A percentile compares a stretch with the other conserved stretches of the same genome.
These are phyloP conservation scores for Evansstolkia leycettana DNA, from an alignment of 495 filamentous ascomycete genomes.

Conservation along the genomic window DNA sequence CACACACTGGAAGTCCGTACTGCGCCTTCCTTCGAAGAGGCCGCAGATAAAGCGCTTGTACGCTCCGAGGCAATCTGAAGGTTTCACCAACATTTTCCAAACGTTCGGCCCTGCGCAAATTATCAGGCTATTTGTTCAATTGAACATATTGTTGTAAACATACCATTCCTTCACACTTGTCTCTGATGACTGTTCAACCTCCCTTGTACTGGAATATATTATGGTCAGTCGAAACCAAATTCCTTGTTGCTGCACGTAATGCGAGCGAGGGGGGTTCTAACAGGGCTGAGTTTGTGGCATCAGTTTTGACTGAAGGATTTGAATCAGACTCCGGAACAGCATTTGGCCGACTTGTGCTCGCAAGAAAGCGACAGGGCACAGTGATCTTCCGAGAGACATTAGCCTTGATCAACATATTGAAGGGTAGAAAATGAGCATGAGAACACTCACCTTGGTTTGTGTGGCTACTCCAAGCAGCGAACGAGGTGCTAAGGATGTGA, in stretches of 20 bases:
- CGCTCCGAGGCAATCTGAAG: slow-evolving; percentile 53
- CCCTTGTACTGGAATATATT: neutral
- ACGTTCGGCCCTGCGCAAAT: slow-evolving; percentile 22
- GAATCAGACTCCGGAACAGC: neutral
- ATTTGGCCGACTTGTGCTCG: neutral
- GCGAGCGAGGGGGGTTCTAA: neutral
- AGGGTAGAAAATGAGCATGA: no score
- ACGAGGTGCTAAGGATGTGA: slow-evolving; percentile 11
- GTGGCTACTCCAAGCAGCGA: slow-evolving; percentile 13
- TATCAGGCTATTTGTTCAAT: neutral
- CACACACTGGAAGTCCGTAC: slow-evolving; percentile 71
- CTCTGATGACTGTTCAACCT: slow-evolving; percentile 7
- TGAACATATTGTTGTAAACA: slow-evolving; percentile 1
- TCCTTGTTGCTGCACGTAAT: neutral
- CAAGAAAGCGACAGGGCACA: neutral
- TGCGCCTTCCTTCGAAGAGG: slow-evolving; percentile 65
- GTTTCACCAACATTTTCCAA: slow-evolving; percentile 21
- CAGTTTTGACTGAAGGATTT: neutral
- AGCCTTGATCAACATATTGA: neutral
- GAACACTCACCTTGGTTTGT: slow-evolving; percentile 12
- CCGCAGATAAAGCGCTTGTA: slow-evolving; percentile 76
- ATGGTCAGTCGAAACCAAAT: neutral
- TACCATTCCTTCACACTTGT: slow-evolving; percentile 19
- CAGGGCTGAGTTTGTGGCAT: neutral
- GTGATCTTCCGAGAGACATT: neutral